Conservation (phyloP, 2,329 filamentous ascomycete genomes). For the Talaromyces sp. region DNA sequence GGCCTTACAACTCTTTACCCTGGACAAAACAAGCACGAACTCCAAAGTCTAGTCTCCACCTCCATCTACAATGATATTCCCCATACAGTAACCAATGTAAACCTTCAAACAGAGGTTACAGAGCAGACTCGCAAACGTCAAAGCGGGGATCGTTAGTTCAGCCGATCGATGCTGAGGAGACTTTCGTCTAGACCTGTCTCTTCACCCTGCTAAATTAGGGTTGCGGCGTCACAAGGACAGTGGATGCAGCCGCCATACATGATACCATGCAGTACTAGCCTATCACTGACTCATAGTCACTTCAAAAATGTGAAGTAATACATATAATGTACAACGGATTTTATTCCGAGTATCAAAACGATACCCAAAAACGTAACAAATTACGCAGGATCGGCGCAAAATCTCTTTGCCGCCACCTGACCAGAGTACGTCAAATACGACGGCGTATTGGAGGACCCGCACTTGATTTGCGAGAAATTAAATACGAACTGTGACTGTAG, state of each 20-base stretch:
- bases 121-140: background rate
- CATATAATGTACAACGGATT: too few relatives aligned
- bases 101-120: too few relatives aligned
- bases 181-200: conserved; percentile 3
- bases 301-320: too few relatives aligned
- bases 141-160: background rate
- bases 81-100: conserved; percentile 6
- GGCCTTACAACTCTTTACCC: background rate
- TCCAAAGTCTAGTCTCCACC: background rate
- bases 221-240: conserved; percentile 13
- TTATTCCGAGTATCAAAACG: background rate
- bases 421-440: conserved; percentile 6
- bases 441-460: conserved; percentile 3
- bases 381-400: conserved; percentile 1
- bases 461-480: background rate
- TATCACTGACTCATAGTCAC: background rate
- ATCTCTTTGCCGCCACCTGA: conserved; percentile 13
- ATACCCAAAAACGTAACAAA: background rate
- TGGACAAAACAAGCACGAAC: background rate
- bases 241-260: background rate
- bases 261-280: conserved; percentile 4
- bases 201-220: background rate
- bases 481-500: background rate
- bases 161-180: background rate
- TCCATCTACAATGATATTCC: background rate